These are phyloP conservation scores for Zasmidium cellare DNA, from an alignment of 2,329 filamentous ascomycete genomes.

Conservation along the genomic window DNA sequence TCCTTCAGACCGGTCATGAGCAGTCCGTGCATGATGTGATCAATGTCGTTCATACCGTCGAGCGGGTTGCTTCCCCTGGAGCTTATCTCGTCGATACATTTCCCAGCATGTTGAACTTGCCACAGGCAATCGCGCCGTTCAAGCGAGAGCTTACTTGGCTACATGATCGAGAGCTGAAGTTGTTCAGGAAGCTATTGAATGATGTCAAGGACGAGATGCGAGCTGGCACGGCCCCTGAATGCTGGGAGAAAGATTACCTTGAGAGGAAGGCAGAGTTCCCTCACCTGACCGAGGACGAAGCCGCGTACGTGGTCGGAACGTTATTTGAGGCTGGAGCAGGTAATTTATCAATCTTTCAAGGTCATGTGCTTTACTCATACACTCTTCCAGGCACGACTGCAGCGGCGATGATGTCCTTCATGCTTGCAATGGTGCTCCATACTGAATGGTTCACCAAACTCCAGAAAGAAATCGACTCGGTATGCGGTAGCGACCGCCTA, in stretches of 20 bases:
- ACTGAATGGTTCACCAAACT: conserved; percentile 24
- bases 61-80: conserved; percentile 39
- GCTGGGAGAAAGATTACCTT: conserved; percentile 27
- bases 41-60: conserved; percentile 37
- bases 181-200: conserved; percentile 35
- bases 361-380: background rate
- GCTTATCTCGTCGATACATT: conserved; percentile 38
- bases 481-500: conserved; percentile 46
- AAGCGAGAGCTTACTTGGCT: conserved; percentile 30
- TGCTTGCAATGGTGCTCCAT: conserved; percentile 32
- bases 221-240: conserved; percentile 17
- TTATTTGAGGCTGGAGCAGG: conserved; percentile 35
- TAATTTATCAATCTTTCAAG: too few relatives aligned
- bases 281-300: conserved; percentile 30
- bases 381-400: conserved; percentile 26
- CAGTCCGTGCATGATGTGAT: conserved; percentile 33
- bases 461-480: conserved; percentile 39
- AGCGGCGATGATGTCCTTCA: conserved; percentile 33
- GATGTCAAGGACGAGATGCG: conserved; percentile 32
- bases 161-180: conserved; percentile 29
- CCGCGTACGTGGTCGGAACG: conserved; percentile 35
- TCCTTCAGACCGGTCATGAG: conserved; percentile 37
- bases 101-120: conserved; percentile 32
- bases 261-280: conserved; percentile 22
- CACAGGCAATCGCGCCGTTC: conserved; percentile 32